phyloP scores from a whole-genome alignment of 805 yeast genomes.

The Sporopachydermia quercuum region DNA sequence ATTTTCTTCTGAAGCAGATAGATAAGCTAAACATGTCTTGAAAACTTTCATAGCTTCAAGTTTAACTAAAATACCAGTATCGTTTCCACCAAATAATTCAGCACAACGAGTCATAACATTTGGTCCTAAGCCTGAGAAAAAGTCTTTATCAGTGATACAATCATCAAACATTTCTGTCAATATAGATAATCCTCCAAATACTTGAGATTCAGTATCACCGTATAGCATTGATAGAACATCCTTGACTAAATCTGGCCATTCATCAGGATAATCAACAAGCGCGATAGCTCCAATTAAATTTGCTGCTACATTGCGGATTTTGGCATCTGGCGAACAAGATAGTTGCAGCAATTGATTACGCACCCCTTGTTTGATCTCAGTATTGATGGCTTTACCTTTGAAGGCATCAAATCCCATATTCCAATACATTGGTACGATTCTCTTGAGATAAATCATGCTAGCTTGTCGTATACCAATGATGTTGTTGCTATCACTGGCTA shows the following conservation, averaged over 20 bases:
- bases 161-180: constrained; percentile 75
- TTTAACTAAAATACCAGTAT: constrained; percentile 5
- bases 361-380: constrained; percentile 33
- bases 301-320: constrained; percentile 51
- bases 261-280: constrained; percentile 85
- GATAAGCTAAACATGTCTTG: constrained; percentile 7
- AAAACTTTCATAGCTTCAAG: constrained; percentile 9
- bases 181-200: constrained; percentile 43
- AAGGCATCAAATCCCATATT: constrained; percentile 68
- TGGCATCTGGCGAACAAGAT: constrained; percentile 33
- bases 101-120: constrained; percentile 8
- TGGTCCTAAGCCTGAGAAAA: constrained; percentile 54
- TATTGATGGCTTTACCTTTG: constrained; percentile 46
- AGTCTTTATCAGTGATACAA: constrained; percentile 71
- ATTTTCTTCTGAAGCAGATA: background rate
- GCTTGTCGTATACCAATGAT: constrained; percentile 38
- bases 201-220: constrained; percentile 7
- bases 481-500: constrained; percentile 20
- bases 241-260: constrained; percentile 67
- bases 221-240: constrained; percentile 23
- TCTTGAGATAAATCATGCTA: constrained; percentile 49
- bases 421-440: constrained; percentile 65
- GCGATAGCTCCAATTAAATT: constrained; percentile 75
- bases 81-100: constrained; percentile 18
- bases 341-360: constrained; percentile 37